phyloP scores from a whole-genome alignment of 2,329 filamentous ascomycete genomes.

The Aspergillus aculeatus region DNA sequence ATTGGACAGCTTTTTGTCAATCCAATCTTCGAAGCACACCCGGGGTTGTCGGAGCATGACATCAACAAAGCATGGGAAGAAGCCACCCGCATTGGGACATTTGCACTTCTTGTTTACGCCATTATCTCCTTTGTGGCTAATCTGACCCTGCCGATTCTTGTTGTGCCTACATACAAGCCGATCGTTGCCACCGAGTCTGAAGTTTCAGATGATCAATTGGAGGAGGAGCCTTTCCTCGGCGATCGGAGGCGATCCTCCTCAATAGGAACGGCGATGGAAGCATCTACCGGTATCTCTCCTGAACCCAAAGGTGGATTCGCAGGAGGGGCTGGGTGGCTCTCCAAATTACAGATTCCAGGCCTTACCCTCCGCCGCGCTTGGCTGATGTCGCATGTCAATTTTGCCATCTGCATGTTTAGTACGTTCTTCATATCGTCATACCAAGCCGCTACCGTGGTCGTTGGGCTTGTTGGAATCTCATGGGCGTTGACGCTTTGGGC shows the following conservation, averaged over 20 bases:
- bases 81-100: slow-evolving; percentile 82
- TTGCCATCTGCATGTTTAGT: slow-evolving; percentile 75
- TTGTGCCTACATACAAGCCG: slow-evolving; percentile 70
- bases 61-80: slow-evolving; percentile 78
- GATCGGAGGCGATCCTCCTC: slow-evolving; percentile 33
- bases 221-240: slow-evolving; percentile 19
- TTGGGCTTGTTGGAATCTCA: slow-evolving; percentile 80
- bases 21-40: slow-evolving; percentile 73
- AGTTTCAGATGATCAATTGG: slow-evolving; percentile 9
- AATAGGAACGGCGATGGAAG: slow-evolving; percentile 33
- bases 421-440: slow-evolving; percentile 76
- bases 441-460: slow-evolving; percentile 69
- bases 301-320: slow-evolving; percentile 8
- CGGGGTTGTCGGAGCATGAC: slow-evolving; percentile 71
- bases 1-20: slow-evolving; percentile 91
- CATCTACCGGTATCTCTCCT: slow-evolving; percentile 24
- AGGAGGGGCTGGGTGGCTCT: slow-evolving; percentile 46
- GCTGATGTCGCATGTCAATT: slow-evolving; percentile 82
- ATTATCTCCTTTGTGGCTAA: slow-evolving; percentile 80
- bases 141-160: slow-evolving; percentile 78
- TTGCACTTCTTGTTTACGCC: slow-evolving; percentile 85
- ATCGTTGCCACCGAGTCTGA: slow-evolving; percentile 12
- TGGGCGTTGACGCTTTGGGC: slow-evolving; percentile 95
- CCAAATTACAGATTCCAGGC: slow-evolving; percentile 70
- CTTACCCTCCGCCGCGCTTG: slow-evolving; percentile 86